Evolutionary conservation across 148 eudicot species (phyloP), one percentile per base, ranked within the genome.

Genomic region (Camellia sinensis): DNA sequence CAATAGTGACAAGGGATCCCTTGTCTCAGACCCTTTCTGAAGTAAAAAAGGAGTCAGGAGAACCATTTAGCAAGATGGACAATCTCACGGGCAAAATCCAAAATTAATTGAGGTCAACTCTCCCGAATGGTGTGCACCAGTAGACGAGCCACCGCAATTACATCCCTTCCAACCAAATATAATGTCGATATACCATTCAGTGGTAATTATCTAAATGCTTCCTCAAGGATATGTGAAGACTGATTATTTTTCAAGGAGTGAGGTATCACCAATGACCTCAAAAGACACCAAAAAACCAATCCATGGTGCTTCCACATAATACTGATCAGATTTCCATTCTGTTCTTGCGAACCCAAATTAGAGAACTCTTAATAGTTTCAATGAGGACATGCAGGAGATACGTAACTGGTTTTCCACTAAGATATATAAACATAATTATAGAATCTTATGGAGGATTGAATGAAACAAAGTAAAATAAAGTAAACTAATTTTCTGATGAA

Each of bases 391-490:
- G 50, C 72, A 67, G 6, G 53, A 5, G 48, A 68, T 14, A 68
- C 41, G 43, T 5, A 68, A 41, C 21, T 67, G 72, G 50, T 7
- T 68, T 14, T 43, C 72, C 48, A 17, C 72, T 14, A 68, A 12
- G n/a, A 68, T 6, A 43, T 43, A 41, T 6, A 9, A 15, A 67
- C 14, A 67, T 17, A 67, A 67, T 13, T 18, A 67, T 12, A 67
- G 70, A 45, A 11, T 22, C 70, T 67, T 67, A 40, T 40, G 4
- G 12, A 29, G 73, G 50, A 69, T 69, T 2, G 50, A 9, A 43
- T 5, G 22, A 37, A 50, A 78, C 61, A 78, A 66, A 15, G 50
- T 67, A 77, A 66, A 77, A 77, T 52, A 21, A 77, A 67, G 40
- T 17, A 65, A 43, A 45, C 56, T 53, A 7, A 50, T 5, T 22